Percentiles rank a stretch among this genome's conserved stretches.
phyloP scores from a whole-genome alignment of 495 filamentous ascomycete genomes.

The Aspergillus biplanus region DNA sequence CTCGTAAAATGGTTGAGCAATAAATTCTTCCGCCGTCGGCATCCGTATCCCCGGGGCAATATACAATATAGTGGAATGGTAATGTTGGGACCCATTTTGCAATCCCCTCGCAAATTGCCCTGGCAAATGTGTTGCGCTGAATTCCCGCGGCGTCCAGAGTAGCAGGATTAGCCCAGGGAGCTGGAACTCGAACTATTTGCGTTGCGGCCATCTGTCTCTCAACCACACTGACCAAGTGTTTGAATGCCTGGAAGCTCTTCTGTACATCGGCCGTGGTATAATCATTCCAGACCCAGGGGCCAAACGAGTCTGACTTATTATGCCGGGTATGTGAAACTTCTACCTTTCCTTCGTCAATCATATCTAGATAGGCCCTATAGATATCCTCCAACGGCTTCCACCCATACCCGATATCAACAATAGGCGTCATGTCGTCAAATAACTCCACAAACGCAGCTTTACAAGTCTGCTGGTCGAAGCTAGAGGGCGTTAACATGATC shows the following conservation, averaged over 20 bases:
- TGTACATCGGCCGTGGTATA: constrained; percentile 3
- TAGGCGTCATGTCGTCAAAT: not conserved
- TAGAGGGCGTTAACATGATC: not conserved
- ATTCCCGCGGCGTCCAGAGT: not conserved
- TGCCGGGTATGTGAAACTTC: not conserved
- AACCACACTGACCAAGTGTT: not conserved
- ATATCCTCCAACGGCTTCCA: constrained; percentile 9
- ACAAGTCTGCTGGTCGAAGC: constrained; percentile 6
- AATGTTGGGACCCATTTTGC: not conserved
- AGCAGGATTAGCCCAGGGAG: constrained; percentile 2
- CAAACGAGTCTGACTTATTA: not conserved
- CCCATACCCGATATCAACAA: not conserved
- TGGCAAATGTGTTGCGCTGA: not conserved
- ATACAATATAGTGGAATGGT: constrained; percentile 4
- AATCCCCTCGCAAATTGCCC: not conserved
- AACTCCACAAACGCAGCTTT: constrained; percentile 1
- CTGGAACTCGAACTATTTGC: not conserved
- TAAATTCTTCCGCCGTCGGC: not conserved
- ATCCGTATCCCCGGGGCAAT: not conserved
- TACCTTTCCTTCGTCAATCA: constrained; percentile 8
- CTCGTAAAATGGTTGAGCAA: not conserved
- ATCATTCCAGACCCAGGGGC: constrained; percentile 5
- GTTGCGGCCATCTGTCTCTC: not conserved
- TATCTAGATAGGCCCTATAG: constrained; percentile 7
- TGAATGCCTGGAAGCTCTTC: constrained; percentile 1